Evolutionary conservation across 768 basidiomycete genomes (phyloP), one percentile per base, ranked within the genome.

Genomic region (Exsudoporus frostii): DNA sequence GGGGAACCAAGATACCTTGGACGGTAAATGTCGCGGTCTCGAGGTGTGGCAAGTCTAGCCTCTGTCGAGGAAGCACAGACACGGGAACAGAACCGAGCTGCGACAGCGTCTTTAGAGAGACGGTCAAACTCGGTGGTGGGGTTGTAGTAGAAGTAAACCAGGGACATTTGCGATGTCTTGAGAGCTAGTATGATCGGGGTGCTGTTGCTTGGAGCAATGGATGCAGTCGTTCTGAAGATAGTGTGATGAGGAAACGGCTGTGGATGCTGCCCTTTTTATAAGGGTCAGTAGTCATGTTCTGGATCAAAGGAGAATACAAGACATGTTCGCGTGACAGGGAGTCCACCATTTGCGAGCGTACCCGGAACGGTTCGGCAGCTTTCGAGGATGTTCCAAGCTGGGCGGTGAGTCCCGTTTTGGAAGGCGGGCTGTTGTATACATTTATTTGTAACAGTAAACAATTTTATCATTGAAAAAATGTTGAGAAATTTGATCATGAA

Each of bases 31-130:
- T 46, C n/a, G 17, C 36, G 7, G 22, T 34, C 6, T 17, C 24
- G 54, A 0, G 46, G 13, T 24, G 36, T 13, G 1, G 22, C 14
- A 0, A 20, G 25, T 10, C 20, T 36, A n/a, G 36, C 24, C 33
- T 56, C 56, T 2, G 45, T 34, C 7, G 14, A 46, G 11, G 47
- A n/a, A 15, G 27, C 20, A 2, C 38, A 24, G n/a, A 32, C 13
- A 17, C 51, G 44, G 10, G 60, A 41, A 19, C 37, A 22, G 53
- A 43, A 42, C 22, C 55, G 56, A 46, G 63, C 29, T 10, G 57
- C 54, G 51, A 76, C 62, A 8, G 73, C 41, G 19, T 50, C 57
- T 30, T 50, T 53, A 11, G 55, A 48, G 14, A 60, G 45, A 48
- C 45, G 56, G 5, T 55, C 50, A 22, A 50, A 48, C 7, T 50